Evolutionary conservation across 2,329 filamentous ascomycete genomes (phyloP).

Genomic region (Colletotrichum sp.): DNA sequence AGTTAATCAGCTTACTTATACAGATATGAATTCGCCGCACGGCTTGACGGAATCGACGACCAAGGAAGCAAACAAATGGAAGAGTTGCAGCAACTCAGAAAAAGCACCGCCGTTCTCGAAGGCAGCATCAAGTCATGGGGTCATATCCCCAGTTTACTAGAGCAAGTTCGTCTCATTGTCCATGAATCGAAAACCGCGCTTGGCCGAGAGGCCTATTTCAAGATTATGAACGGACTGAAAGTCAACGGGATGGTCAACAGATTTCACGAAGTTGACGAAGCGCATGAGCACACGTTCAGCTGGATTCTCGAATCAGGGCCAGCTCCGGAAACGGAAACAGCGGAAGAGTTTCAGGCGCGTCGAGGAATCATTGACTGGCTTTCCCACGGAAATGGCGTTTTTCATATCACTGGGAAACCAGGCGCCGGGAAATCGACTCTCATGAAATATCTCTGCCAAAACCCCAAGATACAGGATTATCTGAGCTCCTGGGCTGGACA

Average conservation of each 20-base stretch:
- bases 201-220: background rate
- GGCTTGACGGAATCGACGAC: background rate
- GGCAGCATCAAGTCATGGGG: background rate
- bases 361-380: background rate
- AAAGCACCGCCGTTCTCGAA: background rate
- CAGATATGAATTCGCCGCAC: background rate
- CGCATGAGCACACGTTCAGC: background rate
- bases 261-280: background rate
- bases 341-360: background rate
- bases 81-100: background rate
- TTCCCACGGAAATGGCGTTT: background rate
- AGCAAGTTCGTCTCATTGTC: background rate
- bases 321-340: background rate
- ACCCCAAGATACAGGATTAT: background rate
- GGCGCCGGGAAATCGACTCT: constrained; percentile 5
- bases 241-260: background rate
- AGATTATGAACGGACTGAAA: background rate
- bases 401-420: background rate
- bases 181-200: background rate
- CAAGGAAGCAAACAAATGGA: background rate
- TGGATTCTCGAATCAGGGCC: background rate
- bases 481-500: background rate
- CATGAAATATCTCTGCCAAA: constrained; percentile 1
- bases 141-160: background rate
- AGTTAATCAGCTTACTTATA: background rate